Conservation (phyloP, 768 basidiomycete genomes). For the Russula ochroleuca region DNA sequence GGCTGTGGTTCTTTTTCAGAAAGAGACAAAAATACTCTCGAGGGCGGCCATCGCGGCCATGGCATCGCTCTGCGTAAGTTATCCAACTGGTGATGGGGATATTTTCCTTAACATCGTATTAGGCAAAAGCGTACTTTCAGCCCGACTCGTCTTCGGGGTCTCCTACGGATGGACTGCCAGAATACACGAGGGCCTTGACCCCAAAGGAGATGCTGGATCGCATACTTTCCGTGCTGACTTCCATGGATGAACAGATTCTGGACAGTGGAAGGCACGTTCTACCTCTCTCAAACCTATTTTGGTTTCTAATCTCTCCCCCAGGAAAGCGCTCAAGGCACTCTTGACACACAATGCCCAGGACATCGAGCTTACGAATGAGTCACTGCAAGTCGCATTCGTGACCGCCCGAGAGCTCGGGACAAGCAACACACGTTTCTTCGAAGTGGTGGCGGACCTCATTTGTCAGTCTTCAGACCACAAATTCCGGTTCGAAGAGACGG, state of each 20-base stretch:
- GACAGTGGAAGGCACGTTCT: slow-evolving; percentile 59
- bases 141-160: slow-evolving; percentile 55
- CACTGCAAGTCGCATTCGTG: slow-evolving; percentile 66
- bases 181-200: slow-evolving; percentile 52
- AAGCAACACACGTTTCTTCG: slow-evolving; percentile 67
- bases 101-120: slow-evolving; percentile 16
- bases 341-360: slow-evolving; percentile 53
- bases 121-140: slow-evolving; percentile 79
- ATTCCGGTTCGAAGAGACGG: slow-evolving; percentile 69
- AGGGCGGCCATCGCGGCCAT: slow-evolving; percentile 82
- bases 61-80: slow-evolving; percentile 81
- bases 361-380: slow-evolving; percentile 54
- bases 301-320: slow-evolving; percentile 35
- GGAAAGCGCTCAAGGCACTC: slow-evolving; percentile 72
- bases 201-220: slow-evolving; percentile 55
- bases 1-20: slow-evolving; percentile 34
- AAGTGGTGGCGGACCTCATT: slow-evolving; percentile 69
- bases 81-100: background rate
- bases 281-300: background rate
- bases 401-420: slow-evolving; percentile 48
- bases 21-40: slow-evolving; percentile 68
- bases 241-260: slow-evolving; percentile 48
- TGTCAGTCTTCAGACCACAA: slow-evolving; percentile 49
- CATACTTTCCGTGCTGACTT: slow-evolving; percentile 63
- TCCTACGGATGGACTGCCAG: slow-evolving; percentile 56